Evolutionary conservation across 2,329 filamentous ascomycete genomes (phyloP).

Genomic region (Gnomoniopsis sp.): DNA sequence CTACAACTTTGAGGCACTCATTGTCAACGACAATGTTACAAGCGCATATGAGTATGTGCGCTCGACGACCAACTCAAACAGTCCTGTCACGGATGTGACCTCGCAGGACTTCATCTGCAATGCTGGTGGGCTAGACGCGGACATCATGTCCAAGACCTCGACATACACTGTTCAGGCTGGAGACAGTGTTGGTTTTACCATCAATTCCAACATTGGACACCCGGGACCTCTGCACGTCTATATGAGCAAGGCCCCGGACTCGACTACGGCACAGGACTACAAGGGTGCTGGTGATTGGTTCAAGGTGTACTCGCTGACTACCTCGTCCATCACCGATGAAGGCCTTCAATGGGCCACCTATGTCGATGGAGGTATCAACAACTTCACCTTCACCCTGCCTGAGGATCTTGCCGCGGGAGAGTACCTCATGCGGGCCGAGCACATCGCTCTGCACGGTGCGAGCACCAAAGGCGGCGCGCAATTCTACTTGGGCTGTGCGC

Average conservation of each 20-base stretch:
- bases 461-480: slow-evolving; percentile 30
- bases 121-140: slow-evolving; percentile 32
- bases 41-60: slow-evolving; percentile 22
- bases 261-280: slow-evolving; percentile 29
- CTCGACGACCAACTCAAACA: slow-evolving; percentile 29
- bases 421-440: slow-evolving; percentile 40
- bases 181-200: slow-evolving; percentile 39
- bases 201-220: slow-evolving; percentile 32
- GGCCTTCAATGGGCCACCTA: slow-evolving; percentile 32
- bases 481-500: slow-evolving; percentile 37
- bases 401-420: slow-evolving; percentile 30
- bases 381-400: slow-evolving; percentile 33
- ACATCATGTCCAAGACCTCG: slow-evolving; percentile 33
- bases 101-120: slow-evolving; percentile 38
- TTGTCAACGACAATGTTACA: slow-evolving; percentile 22
- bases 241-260: slow-evolving; percentile 33
- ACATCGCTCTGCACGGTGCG: slow-evolving; percentile 37
- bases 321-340: slow-evolving; percentile 25
- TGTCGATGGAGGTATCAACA: slow-evolving; percentile 24
- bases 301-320: slow-evolving; percentile 33
- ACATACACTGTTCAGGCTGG: slow-evolving; percentile 35
- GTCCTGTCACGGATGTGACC: slow-evolving; percentile 35
- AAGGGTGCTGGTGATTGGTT: slow-evolving; percentile 34
- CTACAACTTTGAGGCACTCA: slow-evolving; percentile 20
- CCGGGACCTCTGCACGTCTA: slow-evolving; percentile 36